Conservation (phyloP, 139 green algal genomes). For the Coccomyxa sp. region DNA sequence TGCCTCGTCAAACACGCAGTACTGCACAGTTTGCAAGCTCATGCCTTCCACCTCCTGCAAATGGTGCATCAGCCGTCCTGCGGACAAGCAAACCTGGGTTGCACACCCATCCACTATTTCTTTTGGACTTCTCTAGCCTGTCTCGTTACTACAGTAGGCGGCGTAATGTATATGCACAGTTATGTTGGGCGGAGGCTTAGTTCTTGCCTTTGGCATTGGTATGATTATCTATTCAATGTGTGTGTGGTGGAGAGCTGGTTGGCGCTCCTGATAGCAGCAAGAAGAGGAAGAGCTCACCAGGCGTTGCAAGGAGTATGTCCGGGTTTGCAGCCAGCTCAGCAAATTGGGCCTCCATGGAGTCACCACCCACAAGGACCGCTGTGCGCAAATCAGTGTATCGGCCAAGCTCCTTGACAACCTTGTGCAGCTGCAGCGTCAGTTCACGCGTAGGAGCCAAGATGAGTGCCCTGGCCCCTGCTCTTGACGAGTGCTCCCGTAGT, state of each 20-base stretch:
- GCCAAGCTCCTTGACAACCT: slow-evolving; percentile 75
- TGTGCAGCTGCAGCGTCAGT: slow-evolving; percentile 83
- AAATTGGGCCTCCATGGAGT: slow-evolving; percentile 96
- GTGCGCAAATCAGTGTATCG: slow-evolving; percentile 75
- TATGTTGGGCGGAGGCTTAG: slow-evolving; percentile 45
- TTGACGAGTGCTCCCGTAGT: slow-evolving; percentile 69
- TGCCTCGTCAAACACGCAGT: slow-evolving; percentile 90
- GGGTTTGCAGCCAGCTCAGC: slow-evolving; percentile 84
- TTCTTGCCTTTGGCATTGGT: slow-evolving; percentile 41
- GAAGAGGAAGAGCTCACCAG: slow-evolving; percentile 39
- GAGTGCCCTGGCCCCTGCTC: slow-evolving; percentile 73
- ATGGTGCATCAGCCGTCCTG: slow-evolving; percentile 89
- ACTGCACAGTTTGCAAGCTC: slow-evolving; percentile 62
- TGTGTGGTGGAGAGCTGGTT: slow-evolving; percentile 58
- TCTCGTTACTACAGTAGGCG: slow-evolving; percentile 51
- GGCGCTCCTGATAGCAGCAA: no score
- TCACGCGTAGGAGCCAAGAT: slow-evolving; percentile 89
- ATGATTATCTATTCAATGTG: slow-evolving; percentile 62
- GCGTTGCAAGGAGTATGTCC: slow-evolving; percentile 94
- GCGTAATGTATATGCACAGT: slow-evolving; percentile 63
- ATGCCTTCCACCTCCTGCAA: slow-evolving; percentile 80
- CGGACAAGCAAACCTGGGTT: neutral
- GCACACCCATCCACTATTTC: neutral
- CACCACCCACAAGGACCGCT: slow-evolving; percentile 87
- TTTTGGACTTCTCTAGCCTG: slow-evolving; percentile 29